phyloP scores from a whole-genome alignment of 2,329 filamentous ascomycete genomes.

The Hypoxylon sp. region DNA sequence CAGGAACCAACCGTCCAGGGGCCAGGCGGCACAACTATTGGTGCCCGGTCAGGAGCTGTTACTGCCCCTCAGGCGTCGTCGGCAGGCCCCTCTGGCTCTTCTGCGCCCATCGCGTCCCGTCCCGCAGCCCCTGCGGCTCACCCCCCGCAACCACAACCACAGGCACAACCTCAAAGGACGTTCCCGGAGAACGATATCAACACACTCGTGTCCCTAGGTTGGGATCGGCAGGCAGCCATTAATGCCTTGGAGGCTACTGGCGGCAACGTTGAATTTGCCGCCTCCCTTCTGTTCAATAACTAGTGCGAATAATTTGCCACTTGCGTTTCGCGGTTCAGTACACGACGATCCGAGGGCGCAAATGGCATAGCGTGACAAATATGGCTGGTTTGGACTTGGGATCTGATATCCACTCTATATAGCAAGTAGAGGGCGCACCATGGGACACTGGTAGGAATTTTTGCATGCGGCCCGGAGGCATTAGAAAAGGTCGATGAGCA shows the following conservation, averaged over 20 bases:
- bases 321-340: slow-evolving; percentile 31
- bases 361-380: slow-evolving; percentile 29
- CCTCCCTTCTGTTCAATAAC: slow-evolving; percentile 78
- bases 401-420: slow-evolving; percentile 27
- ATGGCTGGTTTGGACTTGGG: slow-evolving; percentile 19
- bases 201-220: slow-evolving; percentile 83
- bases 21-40: slow-evolving; percentile 90
- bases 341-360: slow-evolving; percentile 15
- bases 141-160: slow-evolving; percentile 49
- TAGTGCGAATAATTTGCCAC: slow-evolving; percentile 46
- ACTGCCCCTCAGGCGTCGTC: slow-evolving; percentile 63
- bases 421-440: slow-evolving; percentile 37
- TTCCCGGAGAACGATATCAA: slow-evolving; percentile 78
- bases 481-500: slow-evolving; percentile 32
- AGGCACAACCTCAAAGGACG: slow-evolving; percentile 49
- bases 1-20: slow-evolving; percentile 89
- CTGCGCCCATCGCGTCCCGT: slow-evolving; percentile 47
- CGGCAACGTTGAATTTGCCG: slow-evolving; percentile 91
- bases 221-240: slow-evolving; percentile 81
- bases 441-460: slow-evolving; percentile 24
- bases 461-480: slow-evolving; percentile 35
- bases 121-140: slow-evolving; percentile 46
- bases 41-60: slow-evolving; percentile 84
- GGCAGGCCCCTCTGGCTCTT: slow-evolving; percentile 50
- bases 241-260: slow-evolving; percentile 85